Conservation (phyloP, 2,329 filamentous ascomycete species). For the Colletotrichum orbiculare region DNA sequence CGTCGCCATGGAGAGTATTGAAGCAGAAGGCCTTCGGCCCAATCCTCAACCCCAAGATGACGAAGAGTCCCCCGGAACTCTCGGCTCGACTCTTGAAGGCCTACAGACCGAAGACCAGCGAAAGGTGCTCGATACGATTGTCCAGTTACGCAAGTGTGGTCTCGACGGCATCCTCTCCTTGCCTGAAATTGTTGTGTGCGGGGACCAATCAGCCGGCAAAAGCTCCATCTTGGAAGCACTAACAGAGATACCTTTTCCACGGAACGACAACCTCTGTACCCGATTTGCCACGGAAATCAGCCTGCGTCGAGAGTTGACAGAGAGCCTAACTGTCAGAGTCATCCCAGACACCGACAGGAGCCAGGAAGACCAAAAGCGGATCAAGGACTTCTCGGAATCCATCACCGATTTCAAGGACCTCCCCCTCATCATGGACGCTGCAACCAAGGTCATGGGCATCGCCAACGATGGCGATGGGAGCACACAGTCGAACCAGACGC, state of each 20-base stretch:
- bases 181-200: conserved; percentile 66
- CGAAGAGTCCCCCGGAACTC: background rate
- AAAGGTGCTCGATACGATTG: conserved; percentile 52
- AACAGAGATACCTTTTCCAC: conserved; percentile 69
- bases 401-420: conserved; percentile 42
- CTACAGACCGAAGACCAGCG: conserved; percentile 44
- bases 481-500: background rate
- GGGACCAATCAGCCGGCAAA: conserved; percentile 72
- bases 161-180: conserved; percentile 52
- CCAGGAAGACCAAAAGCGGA: conserved; percentile 40
- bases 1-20: background rate
- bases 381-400: conserved; percentile 42
- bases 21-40: background rate
- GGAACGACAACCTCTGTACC: conserved; percentile 69
- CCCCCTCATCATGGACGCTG: conserved; percentile 49
- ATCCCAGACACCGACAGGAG: conserved; percentile 45
- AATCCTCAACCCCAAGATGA: background rate
- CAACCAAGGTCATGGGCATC: conserved; percentile 62
- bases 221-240: conserved; percentile 74
- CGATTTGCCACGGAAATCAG: conserved; percentile 72
- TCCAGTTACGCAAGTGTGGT: conserved; percentile 50
- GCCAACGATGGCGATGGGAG: conserved; percentile 40
- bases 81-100: conserved; percentile 16
- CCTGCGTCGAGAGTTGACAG: conserved; percentile 56
- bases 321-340: conserved; percentile 51